A percentile compares a stretch with the other conserved stretches of the same genome.
Evolutionary conservation across 257 asterid species (phyloP).

Genomic region (Solanum lycopersicoides): DNA sequence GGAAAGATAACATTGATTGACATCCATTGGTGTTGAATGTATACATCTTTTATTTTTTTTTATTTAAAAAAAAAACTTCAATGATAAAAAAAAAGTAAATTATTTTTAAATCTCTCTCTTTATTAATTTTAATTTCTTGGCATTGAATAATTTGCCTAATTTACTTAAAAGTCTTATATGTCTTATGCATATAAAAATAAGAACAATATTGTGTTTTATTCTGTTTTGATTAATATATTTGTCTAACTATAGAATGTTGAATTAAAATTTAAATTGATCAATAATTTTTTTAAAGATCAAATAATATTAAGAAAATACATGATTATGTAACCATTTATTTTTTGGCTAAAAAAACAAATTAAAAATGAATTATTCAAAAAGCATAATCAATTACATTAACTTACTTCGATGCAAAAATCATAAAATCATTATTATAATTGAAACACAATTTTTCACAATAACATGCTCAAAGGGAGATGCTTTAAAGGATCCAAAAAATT

Average conservation of each 20-base stretch:
- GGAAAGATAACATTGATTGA: not conserved
- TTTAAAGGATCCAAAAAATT: not conserved
- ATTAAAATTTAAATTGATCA: not conserved
- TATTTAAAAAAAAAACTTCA: not conserved
- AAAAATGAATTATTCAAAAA: not conserved
- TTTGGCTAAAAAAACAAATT: not conserved
- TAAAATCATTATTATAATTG: not conserved
- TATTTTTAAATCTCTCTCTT: not conserved
- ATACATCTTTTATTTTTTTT: not conserved
- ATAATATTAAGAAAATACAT: not conserved
- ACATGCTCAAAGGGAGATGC: not conserved
- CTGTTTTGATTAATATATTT: not conserved
- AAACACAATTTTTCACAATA: not conserved
- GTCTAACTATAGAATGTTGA: not conserved
- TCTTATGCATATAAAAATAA: not conserved
- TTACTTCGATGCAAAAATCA: not conserved
- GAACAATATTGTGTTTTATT: not conserved
- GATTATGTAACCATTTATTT: not conserved
- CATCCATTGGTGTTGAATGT: not conserved
- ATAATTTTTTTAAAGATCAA: not conserved
- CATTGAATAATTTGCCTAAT: not conserved
- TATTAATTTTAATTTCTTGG: not conserved
- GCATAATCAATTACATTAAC: not conserved
- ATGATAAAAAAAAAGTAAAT: not conserved
- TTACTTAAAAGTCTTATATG: not conserved